Evolutionary conservation across 2,329 filamentous ascomycete species (phyloP), one percentile per base, ranked within the genome.

Genomic region (Venturia asperata): DNA sequence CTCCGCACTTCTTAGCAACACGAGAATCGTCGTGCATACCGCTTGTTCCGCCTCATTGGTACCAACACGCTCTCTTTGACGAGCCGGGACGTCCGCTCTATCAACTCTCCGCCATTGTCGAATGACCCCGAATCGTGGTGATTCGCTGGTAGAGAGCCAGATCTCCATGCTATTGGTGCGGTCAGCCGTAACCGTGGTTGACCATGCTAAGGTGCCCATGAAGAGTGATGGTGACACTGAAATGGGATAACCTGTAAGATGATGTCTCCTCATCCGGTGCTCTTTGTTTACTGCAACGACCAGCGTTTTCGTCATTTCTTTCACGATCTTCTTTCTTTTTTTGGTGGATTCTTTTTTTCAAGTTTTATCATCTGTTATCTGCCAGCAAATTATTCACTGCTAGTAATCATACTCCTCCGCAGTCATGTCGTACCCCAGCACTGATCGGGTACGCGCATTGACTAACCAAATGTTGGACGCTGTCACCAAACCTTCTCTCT

Each of bases 11-110:
- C 30, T 58, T 58, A 10, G 52, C 30, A 15, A 37, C 37, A 27
- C 52, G 5, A 58, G 9, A 37, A 10, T 15, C 17, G 52, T 37
- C 52, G 52, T 58, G 52, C 30, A 58, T 58, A 58, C 52, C 52
- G 52, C 52, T 37, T 58, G 21, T 58, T 58, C 52, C 52, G n/a
- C 52, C 11, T 58, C 27, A 37, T n/a, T 37, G 30, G 52, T n/a
- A 37, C 27, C 19, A 37, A n/a, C n/a, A 58, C 52, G 5, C 19
- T 58, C 52, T 30, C 52, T 58, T 37, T 58, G 30, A 37, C 30
- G 52, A 27, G 52, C 27, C 52, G 52, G 52, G 5, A 58, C 13
- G 13, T 24, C 27, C 24, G 7, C 3, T 19, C 34, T 24, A 5
- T 27, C 19, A 3, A 15, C 30, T 37, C 19, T 56, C 52, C 52